Evolutionary conservation across 129 eudicot genomes (phyloP).

Genomic region (Helichrysum umbraculigerum): DNA sequence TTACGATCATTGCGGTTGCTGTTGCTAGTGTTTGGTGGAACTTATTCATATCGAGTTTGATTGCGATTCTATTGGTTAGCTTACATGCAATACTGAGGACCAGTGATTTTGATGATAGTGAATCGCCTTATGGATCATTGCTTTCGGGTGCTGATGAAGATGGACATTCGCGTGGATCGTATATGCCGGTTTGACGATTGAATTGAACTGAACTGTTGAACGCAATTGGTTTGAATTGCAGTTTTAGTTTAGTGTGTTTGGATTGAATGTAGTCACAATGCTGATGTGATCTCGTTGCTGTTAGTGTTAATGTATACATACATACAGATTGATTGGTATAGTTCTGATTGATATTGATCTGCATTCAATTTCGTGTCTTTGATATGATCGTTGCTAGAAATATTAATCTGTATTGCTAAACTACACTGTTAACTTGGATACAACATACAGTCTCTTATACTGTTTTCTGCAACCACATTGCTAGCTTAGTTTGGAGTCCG

Average conservation of each 20-base stretch:
- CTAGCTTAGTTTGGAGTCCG: not conserved
- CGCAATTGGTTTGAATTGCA: conserved; percentile 5
- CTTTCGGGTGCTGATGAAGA: conserved; percentile 60
- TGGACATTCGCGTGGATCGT: conserved; percentile 38
- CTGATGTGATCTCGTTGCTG: conserved; percentile 12
- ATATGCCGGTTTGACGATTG: conserved; percentile 47
- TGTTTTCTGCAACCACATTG: not conserved
- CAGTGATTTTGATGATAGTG: conserved; percentile 41
- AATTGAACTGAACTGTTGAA: conserved; percentile 8
- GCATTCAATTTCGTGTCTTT: not conserved
- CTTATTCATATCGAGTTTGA: conserved; percentile 29
- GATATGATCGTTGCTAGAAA: not conserved
- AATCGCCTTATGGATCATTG: conserved; percentile 60
- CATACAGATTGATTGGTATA: not conserved
- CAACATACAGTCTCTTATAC: not conserved
- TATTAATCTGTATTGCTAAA: not conserved
- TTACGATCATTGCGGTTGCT: conserved; percentile 48
- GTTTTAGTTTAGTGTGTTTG: conserved; percentile 7
- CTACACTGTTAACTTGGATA: not conserved
- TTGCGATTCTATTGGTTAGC: conserved; percentile 38
- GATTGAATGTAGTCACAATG: conserved; percentile 1
- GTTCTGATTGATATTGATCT: not conserved
- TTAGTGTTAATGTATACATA: conserved; percentile 1
- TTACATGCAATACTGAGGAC: conserved; percentile 62
- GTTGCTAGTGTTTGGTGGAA: conserved; percentile 58